Base-by-base conservation (phyloP, 306 rosid species). In the Clitoria ternatea region DNA sequence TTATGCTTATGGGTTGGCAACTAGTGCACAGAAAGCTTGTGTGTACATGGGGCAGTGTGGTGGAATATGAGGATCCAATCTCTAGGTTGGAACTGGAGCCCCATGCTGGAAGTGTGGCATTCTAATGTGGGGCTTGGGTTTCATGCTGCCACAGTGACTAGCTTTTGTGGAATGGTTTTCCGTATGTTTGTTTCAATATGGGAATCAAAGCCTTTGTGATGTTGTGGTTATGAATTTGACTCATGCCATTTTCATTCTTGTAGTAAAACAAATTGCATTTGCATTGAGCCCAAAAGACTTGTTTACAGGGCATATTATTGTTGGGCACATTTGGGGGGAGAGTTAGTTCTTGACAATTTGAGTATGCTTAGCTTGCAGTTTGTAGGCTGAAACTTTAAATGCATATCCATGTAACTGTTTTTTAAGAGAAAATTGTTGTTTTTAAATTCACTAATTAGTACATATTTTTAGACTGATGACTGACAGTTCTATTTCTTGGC, bases 401-500 rank as follows among this genome's bases (percentile, higher is more conserved):
- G 24, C 69, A 60, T 47, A 29, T 20, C 76, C 68, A 10, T 15
- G 11, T 45, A 14, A 35, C 33, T 12, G 9, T 67, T 55, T 48
- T 49, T 6, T 20, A 32, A 30, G 50, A 9, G 35, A 36, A 55
- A 68, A 32, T 22, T 7, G 24, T 2, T 75, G 12, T 67, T 71
- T 67, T 71, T 30, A 23, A 70, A 70, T 56, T 75, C 43, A 36
- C 59, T 22, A 44, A 20, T 20, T 47, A 45, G 14, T 20, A 3
- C 35, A 5, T 27, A 13, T 49, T 56, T 45, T 29, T 12, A 26
- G 47, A 59, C 42, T 67, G 66, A 67, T 78, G 52, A 70, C 71
- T 78, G 52, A 70, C 40, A 15, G 18, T 69, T 55, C 43, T 40
- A 8, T 73, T 44, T 62, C 39, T 79, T 82, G 69, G 69, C 90